Conservation (phyloP, 352 stramenopile genomes). For the Phytophthora cajani region DNA sequence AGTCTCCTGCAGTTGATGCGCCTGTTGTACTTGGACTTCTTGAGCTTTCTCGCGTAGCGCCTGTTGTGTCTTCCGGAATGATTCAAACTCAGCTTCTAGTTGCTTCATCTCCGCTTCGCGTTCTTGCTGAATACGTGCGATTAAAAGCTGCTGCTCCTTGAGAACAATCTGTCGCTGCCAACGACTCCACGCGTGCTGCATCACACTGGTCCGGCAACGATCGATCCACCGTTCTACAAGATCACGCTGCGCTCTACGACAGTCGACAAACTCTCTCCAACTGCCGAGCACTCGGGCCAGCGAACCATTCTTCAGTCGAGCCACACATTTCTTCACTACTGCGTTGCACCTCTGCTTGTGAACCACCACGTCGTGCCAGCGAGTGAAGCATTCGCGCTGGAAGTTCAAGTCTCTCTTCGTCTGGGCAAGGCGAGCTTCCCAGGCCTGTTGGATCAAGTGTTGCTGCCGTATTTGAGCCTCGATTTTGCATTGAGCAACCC, state of each 20-base stretch:
- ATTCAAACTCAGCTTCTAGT: slow-evolving; percentile 22
- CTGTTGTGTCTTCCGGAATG: slow-evolving; percentile 15
- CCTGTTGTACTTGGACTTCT: slow-evolving; percentile 14
- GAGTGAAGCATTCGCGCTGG: slow-evolving; percentile 30
- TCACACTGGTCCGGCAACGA: slow-evolving; percentile 11
- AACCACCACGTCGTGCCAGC: slow-evolving; percentile 30
- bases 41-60: slow-evolving; percentile 10
- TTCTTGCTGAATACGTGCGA: slow-evolving; percentile 21
- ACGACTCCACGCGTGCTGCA: slow-evolving; percentile 33
- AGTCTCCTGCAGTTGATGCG: slow-evolving; percentile 11
- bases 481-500: slow-evolving; percentile 13
- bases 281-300: slow-evolving; percentile 22
- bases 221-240: slow-evolving; percentile 32
- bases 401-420: slow-evolving; percentile 30
- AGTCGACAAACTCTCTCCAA: slow-evolving; percentile 33
- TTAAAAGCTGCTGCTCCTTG: slow-evolving; percentile 32
- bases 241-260: slow-evolving; percentile 29
- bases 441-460: slow-evolving; percentile 31
- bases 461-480: slow-evolving; percentile 20
- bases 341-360: background rate
- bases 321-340: slow-evolving; percentile 27
- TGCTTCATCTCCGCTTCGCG: slow-evolving; percentile 15
- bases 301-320: slow-evolving; percentile 30
- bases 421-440: slow-evolving; percentile 33
- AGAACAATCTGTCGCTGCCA: slow-evolving; percentile 45